Evolutionary conservation across 2,329 filamentous ascomycete genomes (phyloP).

Genomic region (Leptodontidium sp.): DNA sequence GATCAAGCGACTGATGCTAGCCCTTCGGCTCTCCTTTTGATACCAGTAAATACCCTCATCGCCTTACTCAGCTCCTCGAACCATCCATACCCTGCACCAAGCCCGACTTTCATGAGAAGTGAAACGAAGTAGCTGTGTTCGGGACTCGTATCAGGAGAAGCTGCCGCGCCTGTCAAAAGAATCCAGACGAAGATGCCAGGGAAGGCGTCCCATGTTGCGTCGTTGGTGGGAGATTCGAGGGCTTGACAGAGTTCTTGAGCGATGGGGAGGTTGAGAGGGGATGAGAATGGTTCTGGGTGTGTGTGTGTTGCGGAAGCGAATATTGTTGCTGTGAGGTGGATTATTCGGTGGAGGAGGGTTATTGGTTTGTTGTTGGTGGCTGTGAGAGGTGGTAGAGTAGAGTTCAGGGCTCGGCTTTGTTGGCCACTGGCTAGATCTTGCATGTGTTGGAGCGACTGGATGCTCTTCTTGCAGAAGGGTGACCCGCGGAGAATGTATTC

Average conservation of each 20-base stretch:
- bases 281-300: conserved; percentile 18
- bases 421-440: conserved; percentile 7
- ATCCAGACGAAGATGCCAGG: conserved; percentile 29
- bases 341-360: conserved; percentile 16
- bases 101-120: conserved; percentile 20
- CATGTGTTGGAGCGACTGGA: conserved; percentile 20
- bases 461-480: conserved; percentile 15
- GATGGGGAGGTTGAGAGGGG: conserved; percentile 12
- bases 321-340: conserved; percentile 25
- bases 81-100: conserved; percentile 28
- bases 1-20: conserved; percentile 45
- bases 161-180: conserved; percentile 15
- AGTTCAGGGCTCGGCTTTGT: neutral
- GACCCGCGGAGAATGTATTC: conserved; percentile 13
- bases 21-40: conserved; percentile 37
- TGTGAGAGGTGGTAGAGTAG: neutral
- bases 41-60: conserved; percentile 63
- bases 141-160: conserved; percentile 11
- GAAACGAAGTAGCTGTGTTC: conserved; percentile 22
- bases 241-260: conserved; percentile 20
- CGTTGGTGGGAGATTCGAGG: conserved; percentile 21
- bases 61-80: conserved; percentile 76
- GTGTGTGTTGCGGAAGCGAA: conserved; percentile 12
- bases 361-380: neutral
- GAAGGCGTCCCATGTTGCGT: conserved; percentile 22